phyloP scores from a whole-genome alignment of 257 asterid species.

The Nicotiana tomentosiformis region DNA sequence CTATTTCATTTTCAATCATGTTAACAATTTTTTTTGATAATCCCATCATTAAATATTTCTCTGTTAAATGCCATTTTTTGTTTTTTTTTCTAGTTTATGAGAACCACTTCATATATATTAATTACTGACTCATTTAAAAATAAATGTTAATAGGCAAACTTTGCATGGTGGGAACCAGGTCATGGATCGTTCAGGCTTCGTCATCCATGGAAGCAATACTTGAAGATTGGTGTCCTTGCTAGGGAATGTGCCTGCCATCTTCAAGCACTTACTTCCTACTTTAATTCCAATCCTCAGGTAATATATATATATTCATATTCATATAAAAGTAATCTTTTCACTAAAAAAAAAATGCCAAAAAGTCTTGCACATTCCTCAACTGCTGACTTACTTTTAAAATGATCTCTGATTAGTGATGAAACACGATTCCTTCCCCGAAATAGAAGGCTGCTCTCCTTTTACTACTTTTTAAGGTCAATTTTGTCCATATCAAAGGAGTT shows the following conservation, averaged over 20 bases:
- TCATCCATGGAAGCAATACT: constrained; percentile 78
- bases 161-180: constrained; percentile 85
- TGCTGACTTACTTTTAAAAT: background rate
- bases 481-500: background rate
- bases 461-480: background rate
- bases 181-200: constrained; percentile 47
- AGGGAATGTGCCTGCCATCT: constrained; percentile 72
- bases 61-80: no score
- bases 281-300: constrained; percentile 27
- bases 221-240: constrained; percentile 44
- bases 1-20: no score
- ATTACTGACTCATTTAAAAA: no score
- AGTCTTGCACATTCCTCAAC: background rate
- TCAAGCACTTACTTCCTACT: constrained; percentile 39
- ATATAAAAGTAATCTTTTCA: background rate
- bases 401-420: background rate
- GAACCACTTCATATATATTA: no score
- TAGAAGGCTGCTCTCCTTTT: background rate
- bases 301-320: background rate
- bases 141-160: constrained; percentile 46
- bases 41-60: no score
- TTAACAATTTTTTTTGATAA: no score
- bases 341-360: background rate
- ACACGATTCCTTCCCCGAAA: background rate
- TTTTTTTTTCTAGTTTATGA: no score